Base-by-base conservation (phyloP, 805 yeast species). In the Metschnikowia anglica region DNA sequence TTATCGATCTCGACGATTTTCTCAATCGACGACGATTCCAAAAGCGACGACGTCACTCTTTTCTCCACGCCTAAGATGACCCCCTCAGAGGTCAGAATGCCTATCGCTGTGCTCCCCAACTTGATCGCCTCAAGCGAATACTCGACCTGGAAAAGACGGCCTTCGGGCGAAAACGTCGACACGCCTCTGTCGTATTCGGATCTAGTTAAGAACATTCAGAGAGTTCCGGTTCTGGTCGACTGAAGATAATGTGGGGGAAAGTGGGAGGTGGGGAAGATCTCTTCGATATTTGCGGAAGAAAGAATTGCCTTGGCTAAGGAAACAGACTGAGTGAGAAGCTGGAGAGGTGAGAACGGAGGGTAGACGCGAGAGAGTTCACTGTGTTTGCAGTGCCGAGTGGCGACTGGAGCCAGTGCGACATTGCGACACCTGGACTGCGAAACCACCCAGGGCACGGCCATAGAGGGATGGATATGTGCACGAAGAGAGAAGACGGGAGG, bases 171-270 rank as follows among this genome's bases (percentile, higher is more conserved):
- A 66, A 95, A 93, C 7, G 99, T 95, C 60, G 95, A 85, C 37
- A 93, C 99, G 51, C 99, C 99, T 66, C 99, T 85, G 64, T 93
- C 99, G 66, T 93, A 93, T 74, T 93, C 99, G 70, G 96, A 86
- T 83, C 99, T 85, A n/a, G 99, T 93, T 54, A 93, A 78, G 70
- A 93, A 93, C 99, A 93, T 93, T 41, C 43, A 18, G 27, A 2
- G 27, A 24, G 10, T n/a, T 11, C 10, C 3, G 12, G 30, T 27
- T 26, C 7, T 36, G 24, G 29, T n/a, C n/a, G n/a, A n/a, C n/a
- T n/a, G n/a, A n/a, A n/a, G n/a, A n/a, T n/a, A n/a, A 13, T 40
- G 34, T 16, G 38, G 26, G 2, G 17, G 30, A n/a, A 23, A 15
- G 4, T 24, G 12, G 28, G 28, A 13, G 28, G 28, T 12, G 5